Evolutionary conservation across 2,329 filamentous ascomycete species (phyloP).

Genomic region (Talaromyces sp.): DNA sequence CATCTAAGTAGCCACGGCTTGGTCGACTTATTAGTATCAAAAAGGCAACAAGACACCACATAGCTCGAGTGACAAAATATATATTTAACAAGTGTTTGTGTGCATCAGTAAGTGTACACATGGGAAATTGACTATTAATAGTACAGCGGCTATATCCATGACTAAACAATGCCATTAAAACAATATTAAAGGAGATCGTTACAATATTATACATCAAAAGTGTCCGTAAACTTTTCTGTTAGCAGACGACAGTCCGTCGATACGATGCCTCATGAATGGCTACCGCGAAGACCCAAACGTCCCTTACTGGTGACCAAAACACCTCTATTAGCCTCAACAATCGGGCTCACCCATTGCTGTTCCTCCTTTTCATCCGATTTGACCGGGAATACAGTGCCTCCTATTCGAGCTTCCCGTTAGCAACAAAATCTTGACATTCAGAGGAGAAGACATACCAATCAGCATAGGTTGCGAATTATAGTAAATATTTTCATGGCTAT

Average conservation of each 20-base stretch:
- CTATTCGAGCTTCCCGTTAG: neutral
- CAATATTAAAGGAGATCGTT: neutral
- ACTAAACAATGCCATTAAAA: neutral
- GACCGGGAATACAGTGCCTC: slow-evolving; percentile 4
- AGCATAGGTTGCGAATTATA: slow-evolving; percentile 30
- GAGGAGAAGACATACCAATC: slow-evolving; percentile 11
- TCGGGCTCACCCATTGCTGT: slow-evolving; percentile 8
- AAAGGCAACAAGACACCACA: no score
- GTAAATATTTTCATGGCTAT: slow-evolving; percentile 53
- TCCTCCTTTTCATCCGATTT: neutral
- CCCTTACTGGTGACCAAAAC: slow-evolving; percentile 9
- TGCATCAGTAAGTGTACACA: no score
- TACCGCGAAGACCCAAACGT: slow-evolving; percentile 3
- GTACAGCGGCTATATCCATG: neutral
- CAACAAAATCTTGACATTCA: neutral
- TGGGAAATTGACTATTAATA: neutral
- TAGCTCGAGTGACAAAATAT: neutral
- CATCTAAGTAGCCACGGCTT: no score
- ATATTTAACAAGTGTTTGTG: no score
- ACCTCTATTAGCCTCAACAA: slow-evolving; percentile 12
- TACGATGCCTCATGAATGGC: neutral
- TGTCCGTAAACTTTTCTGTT: neutral
- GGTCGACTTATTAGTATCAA: no score
- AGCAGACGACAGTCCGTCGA: neutral
- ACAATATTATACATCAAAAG: neutral